Percentiles rank a stretch among this genome's conserved stretches.
These are phyloP conservation scores for Podaxis sp. DNA, from an alignment of 768 basidiomycete species.

Conservation along the genomic window DNA sequence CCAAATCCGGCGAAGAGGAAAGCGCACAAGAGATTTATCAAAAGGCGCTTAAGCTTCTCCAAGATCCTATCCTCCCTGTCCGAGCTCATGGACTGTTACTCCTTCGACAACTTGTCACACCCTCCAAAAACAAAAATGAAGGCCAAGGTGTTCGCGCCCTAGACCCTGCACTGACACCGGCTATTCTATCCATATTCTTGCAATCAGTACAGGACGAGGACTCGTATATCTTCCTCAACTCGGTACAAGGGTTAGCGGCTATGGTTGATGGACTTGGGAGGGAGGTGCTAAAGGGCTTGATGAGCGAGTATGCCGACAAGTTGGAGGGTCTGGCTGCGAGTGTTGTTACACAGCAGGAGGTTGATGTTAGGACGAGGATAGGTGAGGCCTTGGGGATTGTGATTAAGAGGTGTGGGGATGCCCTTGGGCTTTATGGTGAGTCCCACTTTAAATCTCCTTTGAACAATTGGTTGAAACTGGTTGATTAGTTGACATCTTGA, in stretches of 20 bases:
- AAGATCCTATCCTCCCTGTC: conserved; percentile 91
- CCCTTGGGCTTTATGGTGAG: conserved; percentile 68
- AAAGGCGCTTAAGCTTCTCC: conserved; percentile 81
- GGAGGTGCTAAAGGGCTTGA: conserved; percentile 64
- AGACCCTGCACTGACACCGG: conserved; percentile 71
- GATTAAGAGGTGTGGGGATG: conserved; percentile 68
- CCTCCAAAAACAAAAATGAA: conserved; percentile 21
- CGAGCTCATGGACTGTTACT: conserved; percentile 89
- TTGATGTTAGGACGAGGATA: conserved; percentile 72
- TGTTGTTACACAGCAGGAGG: conserved; percentile 52
- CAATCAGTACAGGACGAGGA: conserved; percentile 88
- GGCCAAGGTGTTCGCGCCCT: conserved; percentile 24
- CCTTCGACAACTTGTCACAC: conserved; percentile 71
- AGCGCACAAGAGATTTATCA: conserved; percentile 71
- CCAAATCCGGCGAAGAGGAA: conserved; percentile 32
- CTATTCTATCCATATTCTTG: conserved; percentile 84
- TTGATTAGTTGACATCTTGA: conserved; percentile 58
- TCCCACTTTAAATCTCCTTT: conserved; percentile 3
- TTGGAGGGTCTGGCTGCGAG: conserved; percentile 48
- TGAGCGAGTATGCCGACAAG: conserved; percentile 62
- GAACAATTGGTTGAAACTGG: conserved; percentile 5
- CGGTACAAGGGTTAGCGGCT: conserved; percentile 84
- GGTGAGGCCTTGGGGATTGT: conserved; percentile 86
- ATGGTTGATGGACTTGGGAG: conserved; percentile 79
- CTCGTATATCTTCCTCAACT: conserved; percentile 93